Percentiles rank a stretch among this genome's conserved stretches.
phyloP scores from a whole-genome alignment of 2,329 filamentous ascomycete genomes.

The Aureobasidium leucospermi region DNA sequence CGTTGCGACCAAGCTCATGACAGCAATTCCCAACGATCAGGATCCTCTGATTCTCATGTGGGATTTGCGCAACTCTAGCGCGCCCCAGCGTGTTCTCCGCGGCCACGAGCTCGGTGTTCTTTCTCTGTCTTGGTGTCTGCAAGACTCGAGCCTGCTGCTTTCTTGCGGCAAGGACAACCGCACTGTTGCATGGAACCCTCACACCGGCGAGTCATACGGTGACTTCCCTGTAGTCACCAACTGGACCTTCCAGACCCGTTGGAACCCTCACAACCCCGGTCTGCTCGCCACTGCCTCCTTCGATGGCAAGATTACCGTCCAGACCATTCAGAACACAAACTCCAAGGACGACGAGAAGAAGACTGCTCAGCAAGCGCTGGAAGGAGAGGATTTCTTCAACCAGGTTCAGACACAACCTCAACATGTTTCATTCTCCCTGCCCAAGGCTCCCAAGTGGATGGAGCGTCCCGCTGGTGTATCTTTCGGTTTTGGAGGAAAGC shows the following conservation, averaged over 20 bases:
- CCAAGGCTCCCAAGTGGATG: slow-evolving; percentile 83
- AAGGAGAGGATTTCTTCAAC: slow-evolving; percentile 94
- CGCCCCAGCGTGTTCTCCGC: slow-evolving; percentile 77
- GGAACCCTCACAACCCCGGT: slow-evolving; percentile 88
- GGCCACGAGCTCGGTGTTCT: slow-evolving; percentile 93
- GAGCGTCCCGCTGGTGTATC: slow-evolving; percentile 77
- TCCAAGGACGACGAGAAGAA: slow-evolving; percentile 58
- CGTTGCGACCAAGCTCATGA: slow-evolving; percentile 84
- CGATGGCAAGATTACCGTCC: slow-evolving; percentile 89
- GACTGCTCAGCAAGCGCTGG: slow-evolving; percentile 58
- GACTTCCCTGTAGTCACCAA: slow-evolving; percentile 98
- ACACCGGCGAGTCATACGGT: slow-evolving; percentile 77
- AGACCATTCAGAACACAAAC: slow-evolving; percentile 92
- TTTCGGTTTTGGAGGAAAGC: slow-evolving; percentile 92
- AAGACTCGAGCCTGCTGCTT: slow-evolving; percentile 80
- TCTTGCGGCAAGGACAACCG: slow-evolving; percentile 96
- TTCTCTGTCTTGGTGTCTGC: slow-evolving; percentile 89
- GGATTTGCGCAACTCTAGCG: slow-evolving; percentile 94
- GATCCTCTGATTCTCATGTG: slow-evolving; percentile 84
- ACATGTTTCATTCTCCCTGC: slow-evolving; percentile 77
- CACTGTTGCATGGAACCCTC: slow-evolving; percentile 92
- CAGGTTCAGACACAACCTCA: slow-evolving; percentile 89
- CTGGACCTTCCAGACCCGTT: slow-evolving; percentile 94
- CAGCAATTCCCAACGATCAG: slow-evolving; percentile 82
- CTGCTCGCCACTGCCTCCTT: slow-evolving; percentile 93